A percentile compares a stretch with the other conserved stretches of the same genome.
Conservation (phyloP, 768 basidiomycete genomes). For the Sarcodon aspratus region DNA sequence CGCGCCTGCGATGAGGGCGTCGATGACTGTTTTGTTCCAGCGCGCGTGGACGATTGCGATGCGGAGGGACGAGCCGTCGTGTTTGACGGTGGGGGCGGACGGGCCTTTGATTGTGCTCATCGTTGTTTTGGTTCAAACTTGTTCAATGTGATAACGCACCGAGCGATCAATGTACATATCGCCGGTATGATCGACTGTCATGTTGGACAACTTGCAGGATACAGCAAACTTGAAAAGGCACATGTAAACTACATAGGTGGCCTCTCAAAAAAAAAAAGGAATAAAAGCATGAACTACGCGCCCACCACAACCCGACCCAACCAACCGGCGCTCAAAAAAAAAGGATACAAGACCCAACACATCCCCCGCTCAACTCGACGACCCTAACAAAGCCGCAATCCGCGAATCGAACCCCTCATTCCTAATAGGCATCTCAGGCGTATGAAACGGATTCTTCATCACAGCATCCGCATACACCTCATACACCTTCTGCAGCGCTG, state of each 20-base stretch:
- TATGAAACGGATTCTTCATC: constrained; percentile 99
- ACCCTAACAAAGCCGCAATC: constrained; percentile 35
- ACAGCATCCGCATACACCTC: constrained; percentile 91
- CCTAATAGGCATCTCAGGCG: constrained; percentile 98
- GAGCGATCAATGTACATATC: too few species aligned
- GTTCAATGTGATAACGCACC: too few species aligned
- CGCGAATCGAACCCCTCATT: constrained; percentile 79
- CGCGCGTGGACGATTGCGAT: constrained; percentile 91
- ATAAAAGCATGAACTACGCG: background rate
- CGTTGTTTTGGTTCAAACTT: too few species aligned
- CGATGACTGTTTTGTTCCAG: constrained; percentile 89
- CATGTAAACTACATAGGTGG: too few species aligned
- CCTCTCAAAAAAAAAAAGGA: too few species aligned
- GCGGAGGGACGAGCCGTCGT: constrained; percentile 75
- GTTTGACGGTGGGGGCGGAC: constrained; percentile 40
- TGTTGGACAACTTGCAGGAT: too few species aligned
- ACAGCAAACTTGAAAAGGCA: too few species aligned
- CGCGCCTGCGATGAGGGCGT: constrained; percentile 73
- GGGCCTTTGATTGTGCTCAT: constrained; percentile 64
- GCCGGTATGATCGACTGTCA: too few species aligned
- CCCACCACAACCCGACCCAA: background rate
- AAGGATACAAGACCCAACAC: background rate
- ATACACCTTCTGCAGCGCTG: constrained; percentile 76
- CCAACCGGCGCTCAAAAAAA: background rate
- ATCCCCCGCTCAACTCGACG: background rate